These are phyloP conservation scores for Trichoderma hamatum DNA, from an alignment of 2,329 filamentous ascomycete genomes.

Conservation along the genomic window DNA sequence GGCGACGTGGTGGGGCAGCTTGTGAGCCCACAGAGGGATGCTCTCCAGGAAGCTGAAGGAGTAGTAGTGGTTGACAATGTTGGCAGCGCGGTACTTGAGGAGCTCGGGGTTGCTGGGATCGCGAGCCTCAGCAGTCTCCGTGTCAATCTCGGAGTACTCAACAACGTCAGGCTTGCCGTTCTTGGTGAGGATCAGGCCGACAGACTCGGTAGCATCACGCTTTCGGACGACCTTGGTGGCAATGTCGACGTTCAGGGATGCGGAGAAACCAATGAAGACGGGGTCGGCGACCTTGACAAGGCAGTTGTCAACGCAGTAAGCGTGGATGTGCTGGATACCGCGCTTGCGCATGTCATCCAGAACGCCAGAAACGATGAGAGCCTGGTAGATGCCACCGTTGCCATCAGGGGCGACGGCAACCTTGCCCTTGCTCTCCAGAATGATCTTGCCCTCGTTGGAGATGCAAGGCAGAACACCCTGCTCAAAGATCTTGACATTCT, in stretches of 20 bases:
- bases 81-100: constrained; percentile 94
- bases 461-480: constrained; percentile 97
- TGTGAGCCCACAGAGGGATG: constrained; percentile 83
- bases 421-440: constrained; percentile 87
- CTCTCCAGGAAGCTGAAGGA: constrained; percentile 89
- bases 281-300: constrained; percentile 98
- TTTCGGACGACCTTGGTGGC: constrained; percentile 99
- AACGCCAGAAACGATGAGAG: constrained; percentile 77
- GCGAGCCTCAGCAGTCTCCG: constrained; percentile 82
- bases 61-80: constrained; percentile 99
- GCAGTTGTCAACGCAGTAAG: constrained; percentile 99
- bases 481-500: constrained; percentile 92
- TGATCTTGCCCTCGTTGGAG: constrained; percentile 95
- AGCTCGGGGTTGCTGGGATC: constrained; percentile 79
- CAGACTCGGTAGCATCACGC: constrained; percentile 92
- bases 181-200: constrained; percentile 91
- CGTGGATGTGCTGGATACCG: constrained; percentile 91
- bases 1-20: constrained; percentile 92
- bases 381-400: constrained; percentile 96
- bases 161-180: constrained; percentile 97
- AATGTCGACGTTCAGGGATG: constrained; percentile 86
- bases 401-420: constrained; percentile 95
- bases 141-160: constrained; percentile 96
- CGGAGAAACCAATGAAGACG: constrained; percentile 90
- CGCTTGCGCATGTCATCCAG: constrained; percentile 86